phyloP scores from a whole-genome alignment of 2,329 filamentous ascomycete species.

The Microcera coccophila region DNA sequence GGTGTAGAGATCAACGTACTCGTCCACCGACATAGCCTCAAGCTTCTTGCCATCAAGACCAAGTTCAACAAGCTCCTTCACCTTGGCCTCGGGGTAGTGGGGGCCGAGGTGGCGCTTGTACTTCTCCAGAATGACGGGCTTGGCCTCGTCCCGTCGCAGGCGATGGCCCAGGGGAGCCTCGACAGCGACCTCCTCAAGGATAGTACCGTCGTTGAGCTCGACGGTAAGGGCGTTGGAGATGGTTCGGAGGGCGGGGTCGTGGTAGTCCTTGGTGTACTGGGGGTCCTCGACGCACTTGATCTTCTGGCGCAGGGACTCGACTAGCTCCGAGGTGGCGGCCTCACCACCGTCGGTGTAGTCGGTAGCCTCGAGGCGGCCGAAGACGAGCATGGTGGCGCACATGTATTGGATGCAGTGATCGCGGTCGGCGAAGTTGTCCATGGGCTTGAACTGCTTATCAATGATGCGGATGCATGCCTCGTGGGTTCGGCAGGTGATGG shows the following conservation, averaged over 20 bases:
- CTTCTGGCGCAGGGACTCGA: conserved; percentile 87
- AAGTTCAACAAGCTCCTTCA: conserved; percentile 78
- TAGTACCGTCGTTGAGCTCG: conserved; percentile 87
- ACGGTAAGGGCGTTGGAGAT: conserved; percentile 97
- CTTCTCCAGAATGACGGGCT: conserved; percentile 94
- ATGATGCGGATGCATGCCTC: conserved; percentile 99
- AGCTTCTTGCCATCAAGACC: conserved; percentile 71
- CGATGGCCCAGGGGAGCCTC: conserved; percentile 94
- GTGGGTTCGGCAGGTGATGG: conserved; percentile 90
- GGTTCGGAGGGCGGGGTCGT: conserved; percentile 86
- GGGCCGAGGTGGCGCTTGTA: conserved; percentile 87
- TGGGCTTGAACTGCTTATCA: conserved; percentile 99
- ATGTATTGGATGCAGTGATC: conserved; percentile 99
- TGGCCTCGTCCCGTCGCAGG: conserved; percentile 88
- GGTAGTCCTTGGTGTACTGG: conserved; percentile 92
- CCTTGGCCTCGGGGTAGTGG: conserved; percentile 72
- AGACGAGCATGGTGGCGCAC: conserved; percentile 92
- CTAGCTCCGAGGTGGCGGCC: conserved; percentile 81
- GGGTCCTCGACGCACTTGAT: conserved; percentile 97
- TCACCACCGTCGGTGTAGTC: conserved; percentile 93
- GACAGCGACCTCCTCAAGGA: conserved; percentile 84
- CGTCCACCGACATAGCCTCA: conserved; percentile 78
- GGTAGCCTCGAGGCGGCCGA: conserved; percentile 85
- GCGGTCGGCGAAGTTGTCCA: conserved; percentile 99
- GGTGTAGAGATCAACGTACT: conserved; percentile 84